phyloP scores from a whole-genome alignment of 2,329 filamentous ascomycete genomes.

The Taxawa tesnikishii region DNA sequence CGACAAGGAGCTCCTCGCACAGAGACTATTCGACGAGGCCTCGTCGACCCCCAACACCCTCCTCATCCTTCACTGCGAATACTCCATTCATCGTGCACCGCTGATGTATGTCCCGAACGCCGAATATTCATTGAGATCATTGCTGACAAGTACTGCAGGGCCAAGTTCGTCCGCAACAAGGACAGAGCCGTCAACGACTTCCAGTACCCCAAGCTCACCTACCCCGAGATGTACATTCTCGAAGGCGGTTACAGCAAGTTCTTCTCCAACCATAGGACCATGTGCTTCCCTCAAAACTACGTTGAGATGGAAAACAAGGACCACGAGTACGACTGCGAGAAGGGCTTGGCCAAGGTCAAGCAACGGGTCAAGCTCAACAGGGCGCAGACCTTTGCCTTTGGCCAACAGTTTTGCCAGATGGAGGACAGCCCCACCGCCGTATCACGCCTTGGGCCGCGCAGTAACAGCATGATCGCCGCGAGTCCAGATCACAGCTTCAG shows the following conservation, averaged over 20 bases:
- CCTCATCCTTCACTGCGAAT: slow-evolving; percentile 94
- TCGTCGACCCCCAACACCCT: slow-evolving; percentile 60
- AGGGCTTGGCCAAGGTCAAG: slow-evolving; percentile 86
- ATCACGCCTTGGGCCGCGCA: slow-evolving; percentile 15
- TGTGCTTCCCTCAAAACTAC: slow-evolving; percentile 91
- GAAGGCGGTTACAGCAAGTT: slow-evolving; percentile 95
- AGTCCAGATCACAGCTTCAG: slow-evolving; percentile 15
- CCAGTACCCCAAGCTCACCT: slow-evolving; percentile 78
- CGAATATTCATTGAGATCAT: too few species aligned
- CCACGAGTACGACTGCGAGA: slow-evolving; percentile 85
- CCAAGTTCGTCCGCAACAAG: slow-evolving; percentile 78
- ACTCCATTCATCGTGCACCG: slow-evolving; percentile 89
- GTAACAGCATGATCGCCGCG: slow-evolving; percentile 17
- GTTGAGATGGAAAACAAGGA: slow-evolving; percentile 92
- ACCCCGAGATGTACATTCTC: slow-evolving; percentile 93
- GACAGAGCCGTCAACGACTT: slow-evolving; percentile 80
- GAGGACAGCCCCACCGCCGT: slow-evolving; percentile 50
- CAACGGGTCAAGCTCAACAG: slow-evolving; percentile 63
- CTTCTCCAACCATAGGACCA: slow-evolving; percentile 62
- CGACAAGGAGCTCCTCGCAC: slow-evolving; percentile 78
- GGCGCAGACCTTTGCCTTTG: slow-evolving; percentile 92
- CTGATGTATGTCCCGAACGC: too few species aligned
- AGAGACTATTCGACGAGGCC: slow-evolving; percentile 56
- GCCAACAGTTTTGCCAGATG: slow-evolving; percentile 52
- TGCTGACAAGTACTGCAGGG: too few species aligned